Percentiles rank a stretch among this genome's conserved stretches.
phyloP scores from a whole-genome alignment of 106 monocot genomes.

The Dactylorhiza incarnata region DNA sequence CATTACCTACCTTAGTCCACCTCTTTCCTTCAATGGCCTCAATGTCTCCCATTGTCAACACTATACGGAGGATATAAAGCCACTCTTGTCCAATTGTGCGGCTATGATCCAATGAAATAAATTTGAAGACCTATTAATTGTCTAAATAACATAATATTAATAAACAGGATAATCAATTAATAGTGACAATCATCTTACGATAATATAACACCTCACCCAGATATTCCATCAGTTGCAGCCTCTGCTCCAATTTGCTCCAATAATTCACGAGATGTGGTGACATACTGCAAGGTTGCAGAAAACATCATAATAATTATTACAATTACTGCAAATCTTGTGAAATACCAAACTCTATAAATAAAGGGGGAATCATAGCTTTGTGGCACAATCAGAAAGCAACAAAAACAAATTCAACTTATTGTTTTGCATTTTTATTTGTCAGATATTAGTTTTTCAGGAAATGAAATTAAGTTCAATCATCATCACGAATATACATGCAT shows the following conservation, averaged over 20 bases:
- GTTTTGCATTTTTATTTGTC: not conserved
- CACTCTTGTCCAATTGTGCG: not conserved
- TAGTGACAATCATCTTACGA: not conserved
- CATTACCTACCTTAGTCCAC: no score
- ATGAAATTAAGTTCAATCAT: not conserved
- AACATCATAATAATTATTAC: not conserved
- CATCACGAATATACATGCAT: not conserved
- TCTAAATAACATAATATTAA: not conserved
- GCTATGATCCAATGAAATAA: not conserved
- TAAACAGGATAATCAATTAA: not conserved
- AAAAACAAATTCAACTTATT: not conserved
- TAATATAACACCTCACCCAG: constrained; percentile 26
- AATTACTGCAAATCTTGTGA: not conserved
- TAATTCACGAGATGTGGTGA: constrained; percentile 51
- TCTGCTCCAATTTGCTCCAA: constrained; percentile 57
- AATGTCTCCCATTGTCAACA: no score
- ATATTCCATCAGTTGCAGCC: constrained; percentile 32
- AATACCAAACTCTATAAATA: not conserved
- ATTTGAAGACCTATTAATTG: not conserved
- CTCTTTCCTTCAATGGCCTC: no score
- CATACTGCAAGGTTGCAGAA: constrained; percentile 33
- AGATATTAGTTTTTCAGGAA: not conserved
- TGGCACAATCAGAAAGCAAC: not conserved
- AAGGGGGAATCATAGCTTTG: not conserved
- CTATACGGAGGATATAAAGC: no score